Conservation (phyloP, 805 yeast genomes). For the Cyberlindnera lachancei region DNA sequence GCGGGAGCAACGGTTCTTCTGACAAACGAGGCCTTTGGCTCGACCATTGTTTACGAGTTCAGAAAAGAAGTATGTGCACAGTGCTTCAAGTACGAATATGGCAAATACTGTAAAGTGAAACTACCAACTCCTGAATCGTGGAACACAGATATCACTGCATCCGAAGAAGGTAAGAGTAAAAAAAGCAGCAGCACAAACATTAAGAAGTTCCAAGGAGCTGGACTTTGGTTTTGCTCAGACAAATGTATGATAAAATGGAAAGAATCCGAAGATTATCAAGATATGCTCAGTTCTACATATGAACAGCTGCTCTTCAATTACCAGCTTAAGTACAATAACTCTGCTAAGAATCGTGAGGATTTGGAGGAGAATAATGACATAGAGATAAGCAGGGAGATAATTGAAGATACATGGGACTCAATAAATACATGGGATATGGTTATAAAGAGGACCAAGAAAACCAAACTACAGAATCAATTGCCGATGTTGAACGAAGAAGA, state of each 20-base stretch:
- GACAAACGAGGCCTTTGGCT: constrained; percentile 37
- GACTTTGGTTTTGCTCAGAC: constrained; percentile 48
- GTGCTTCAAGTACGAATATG: constrained; percentile 44
- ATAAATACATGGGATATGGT: constrained; percentile 31
- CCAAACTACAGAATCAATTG: constrained; percentile 28
- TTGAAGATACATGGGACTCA: constrained; percentile 31
- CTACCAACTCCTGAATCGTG: constrained; percentile 13
- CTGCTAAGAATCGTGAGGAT: constrained; percentile 6
- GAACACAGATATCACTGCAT: too few species aligned
- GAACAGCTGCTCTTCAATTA: constrained; percentile 23
- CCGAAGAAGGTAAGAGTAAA: too few species aligned
- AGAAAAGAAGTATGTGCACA: constrained; percentile 54
- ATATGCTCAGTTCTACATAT: constrained; percentile 28
- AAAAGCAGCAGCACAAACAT: too few species aligned
- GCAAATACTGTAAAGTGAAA: constrained; percentile 38
- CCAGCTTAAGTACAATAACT: constrained; percentile 24
- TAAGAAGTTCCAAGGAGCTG: constrained; percentile 28
- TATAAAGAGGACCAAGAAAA: constrained; percentile 25
- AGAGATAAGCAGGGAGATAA: constrained; percentile 11
- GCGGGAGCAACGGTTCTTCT: constrained; percentile 33
- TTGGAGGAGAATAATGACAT: constrained; percentile 5
- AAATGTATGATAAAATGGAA: constrained; percentile 34
- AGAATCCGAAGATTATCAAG: constrained; percentile 28
- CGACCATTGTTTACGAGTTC: constrained; percentile 43
- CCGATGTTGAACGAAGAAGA: constrained; percentile 47